Evolutionary conservation across 805 yeast species (phyloP).

Genomic region (Starmerella davenportii): DNA sequence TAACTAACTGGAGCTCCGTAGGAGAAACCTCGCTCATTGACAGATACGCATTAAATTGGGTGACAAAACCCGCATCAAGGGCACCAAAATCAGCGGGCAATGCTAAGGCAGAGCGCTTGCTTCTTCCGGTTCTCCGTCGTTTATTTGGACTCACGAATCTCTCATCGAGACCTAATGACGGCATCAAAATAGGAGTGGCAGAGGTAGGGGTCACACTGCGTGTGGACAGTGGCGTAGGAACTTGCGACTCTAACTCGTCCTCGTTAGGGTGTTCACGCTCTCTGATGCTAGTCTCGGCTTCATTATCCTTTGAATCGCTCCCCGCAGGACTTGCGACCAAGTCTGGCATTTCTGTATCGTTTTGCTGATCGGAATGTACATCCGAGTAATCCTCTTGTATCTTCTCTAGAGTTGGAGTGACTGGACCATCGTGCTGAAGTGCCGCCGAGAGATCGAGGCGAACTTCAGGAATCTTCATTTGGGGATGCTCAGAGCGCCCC

Average conservation of each 20-base stretch:
- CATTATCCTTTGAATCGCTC: not conserved
- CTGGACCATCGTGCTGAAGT: not conserved
- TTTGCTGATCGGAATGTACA: no score
- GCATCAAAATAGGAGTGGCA: not conserved
- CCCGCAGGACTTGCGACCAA: not conserved
- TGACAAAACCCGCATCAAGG: constrained; percentile 5
- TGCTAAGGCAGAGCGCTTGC: constrained; percentile 9
- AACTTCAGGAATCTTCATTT: not conserved
- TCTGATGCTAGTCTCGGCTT: not conserved
- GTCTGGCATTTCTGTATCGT: not conserved
- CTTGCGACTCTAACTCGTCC: not conserved
- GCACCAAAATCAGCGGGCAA: constrained; percentile 14
- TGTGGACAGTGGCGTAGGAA: constrained; percentile 5
- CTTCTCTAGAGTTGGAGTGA: not conserved
- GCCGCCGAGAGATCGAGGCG: not conserved
- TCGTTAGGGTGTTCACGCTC: not conserved
- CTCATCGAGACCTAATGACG: not conserved
- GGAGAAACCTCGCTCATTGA: not conserved
- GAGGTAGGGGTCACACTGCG: not conserved
- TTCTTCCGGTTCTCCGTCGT: constrained; percentile 8
- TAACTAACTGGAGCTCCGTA: not conserved
- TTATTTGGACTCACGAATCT: not conserved
- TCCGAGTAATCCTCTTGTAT: not conserved
- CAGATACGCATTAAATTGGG: constrained; percentile 10
- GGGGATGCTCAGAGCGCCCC: constrained; percentile 1